Conservation (phyloP, 1,284 basidiomycete genomes). For the Lentinula novae-zelandiae region DNA sequence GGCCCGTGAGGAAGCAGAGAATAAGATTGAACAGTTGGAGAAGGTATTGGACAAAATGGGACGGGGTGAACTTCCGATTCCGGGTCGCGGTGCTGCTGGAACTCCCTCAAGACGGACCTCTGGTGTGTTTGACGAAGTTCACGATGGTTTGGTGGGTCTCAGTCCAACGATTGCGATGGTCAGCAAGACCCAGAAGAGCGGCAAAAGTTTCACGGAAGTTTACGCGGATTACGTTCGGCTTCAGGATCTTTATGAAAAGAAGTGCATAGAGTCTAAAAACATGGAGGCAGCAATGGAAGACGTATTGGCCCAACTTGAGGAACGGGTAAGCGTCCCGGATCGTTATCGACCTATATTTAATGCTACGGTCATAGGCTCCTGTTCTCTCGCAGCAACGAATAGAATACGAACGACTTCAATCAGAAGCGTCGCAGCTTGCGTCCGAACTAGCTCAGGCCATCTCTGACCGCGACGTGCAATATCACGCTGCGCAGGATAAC, state of each 20-base stretch:
- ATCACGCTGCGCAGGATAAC: slow-evolving; percentile 47
- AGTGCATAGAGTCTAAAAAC: slow-evolving; percentile 76
- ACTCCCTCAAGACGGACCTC: slow-evolving; percentile 46
- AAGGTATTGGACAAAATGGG: slow-evolving; percentile 74
- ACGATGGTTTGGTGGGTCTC: slow-evolving; percentile 58
- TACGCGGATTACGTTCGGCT: slow-evolving; percentile 86
- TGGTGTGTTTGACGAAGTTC: slow-evolving; percentile 30
- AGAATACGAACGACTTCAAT: slow-evolving; percentile 79
- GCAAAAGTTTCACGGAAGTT: slow-evolving; percentile 87
- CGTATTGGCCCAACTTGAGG: slow-evolving; percentile 83
- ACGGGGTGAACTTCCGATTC: slow-evolving; percentile 62
- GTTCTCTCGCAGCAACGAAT: slow-evolving; percentile 81
- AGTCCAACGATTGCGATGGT: slow-evolving; percentile 87
- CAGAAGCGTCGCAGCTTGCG: slow-evolving; percentile 78
- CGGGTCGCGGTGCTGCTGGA: slow-evolving; percentile 42
- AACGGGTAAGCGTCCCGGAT: slow-evolving; percentile 58
- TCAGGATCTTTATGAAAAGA: slow-evolving; percentile 77
- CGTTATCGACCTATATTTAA: neutral
- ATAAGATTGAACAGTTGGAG: slow-evolving; percentile 56
- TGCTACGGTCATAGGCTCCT: slow-evolving; percentile 61
- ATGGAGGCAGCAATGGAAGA: slow-evolving; percentile 74
- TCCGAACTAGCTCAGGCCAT: slow-evolving; percentile 73
- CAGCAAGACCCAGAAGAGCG: slow-evolving; percentile 69
- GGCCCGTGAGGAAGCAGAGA: slow-evolving; percentile 61
- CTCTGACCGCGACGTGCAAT: slow-evolving; percentile 59